Base-by-base conservation (phyloP, 1,284 basidiomycete species). In the Cutaneotrichosporon mucoides region DNA sequence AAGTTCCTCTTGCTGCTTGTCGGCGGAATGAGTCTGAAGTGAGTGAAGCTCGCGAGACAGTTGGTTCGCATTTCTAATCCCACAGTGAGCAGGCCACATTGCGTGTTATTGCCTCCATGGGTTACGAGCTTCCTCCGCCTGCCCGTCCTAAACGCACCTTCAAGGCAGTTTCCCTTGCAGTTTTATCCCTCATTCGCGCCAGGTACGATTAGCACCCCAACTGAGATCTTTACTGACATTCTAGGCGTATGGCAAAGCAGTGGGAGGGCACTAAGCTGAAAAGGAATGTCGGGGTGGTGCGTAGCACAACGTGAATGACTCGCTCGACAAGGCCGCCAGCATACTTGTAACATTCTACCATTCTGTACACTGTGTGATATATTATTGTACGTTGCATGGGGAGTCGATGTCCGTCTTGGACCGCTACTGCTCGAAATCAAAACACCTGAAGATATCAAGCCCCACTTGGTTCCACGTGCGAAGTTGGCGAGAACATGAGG, bases 21-120 rank as follows among this genome's bases (percentile, higher is more conserved):
- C 37, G 78, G 77, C 38, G 78, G 76, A 57, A 86, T 87, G 68
- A 87, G 91, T 77, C 83, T 84, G 68, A 89, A 86, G 90, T 92
- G 60, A 67, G 82, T 16, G 34, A 5, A 5, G 36, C 12, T 11
- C 8, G 4, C 38, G 15, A 41, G 24, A 35, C 50, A 12, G 45
- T 24, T 24, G 34, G 15, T 41, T 61, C 44, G 53, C 37, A 63
- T 15, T 24, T 24, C 24, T 24, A 24, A 24, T 24, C 24, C 42
- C 2, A 16, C 64, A 92, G 90, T 63, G 88, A 93, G 70, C 82
- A 85, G 71, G 87, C 84, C 50, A 89, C 92, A 34, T 80, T 90
- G 55, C 85, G 88, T 41, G 83, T 86, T 6, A 90, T 93, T 66
- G 87, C 90, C 2, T 82, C 82, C 44, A 87, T 90, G 71, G 90